Evolutionary conservation across 352 stramenopile genomes (phyloP), one percentile per base, ranked within the genome.

Genomic region (Peronosclerospora sorghi): DNA sequence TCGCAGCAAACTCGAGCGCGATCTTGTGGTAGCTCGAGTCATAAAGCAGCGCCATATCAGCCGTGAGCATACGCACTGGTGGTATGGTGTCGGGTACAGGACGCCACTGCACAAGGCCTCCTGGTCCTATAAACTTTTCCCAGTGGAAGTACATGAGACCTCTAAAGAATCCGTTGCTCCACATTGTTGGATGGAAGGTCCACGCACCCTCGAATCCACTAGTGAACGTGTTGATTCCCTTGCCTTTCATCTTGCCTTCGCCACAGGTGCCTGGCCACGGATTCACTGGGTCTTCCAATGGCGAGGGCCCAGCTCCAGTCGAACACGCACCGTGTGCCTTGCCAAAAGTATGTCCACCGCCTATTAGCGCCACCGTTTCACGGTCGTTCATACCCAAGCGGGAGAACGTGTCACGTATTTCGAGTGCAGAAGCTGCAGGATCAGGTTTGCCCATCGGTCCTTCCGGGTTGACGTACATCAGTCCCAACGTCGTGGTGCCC

Each of bases 111-210:
- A 69, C 67, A 30, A 76, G 75, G 24, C 70, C 68, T 32, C 70
- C 80, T 15, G 77, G 75, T 46, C 70, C 71, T 15, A 76, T 78
- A 13, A 64, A 75, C 46, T 86, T 70, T 39, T 79, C 87, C 90
- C 89, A 97, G 38, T 80, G 65, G 47, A 96, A 68, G 35, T 91
- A 72, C 0, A 96, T 65, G 28, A 70, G 37, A 1, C 57, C 58
- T n/a, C 59, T 74, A 59, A 86, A 98, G 72, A 97, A 98, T 42
- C 95, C 80, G 63, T 98, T 98, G 44, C 66, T 83, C 68, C 97
- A 96, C 27, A 86, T 81, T 8, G 82, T 77, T 28, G 73, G 85
- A n/a, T 85, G 65, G 41, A 72, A 67, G 4, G 83, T 94, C 90
- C 90, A 97, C 8, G 70, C 57, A 12, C 83, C 85, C 35, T 82